Evolutionary conservation across 768 basidiomycete species (phyloP).

Genomic region (Naganishia antarctica): DNA sequence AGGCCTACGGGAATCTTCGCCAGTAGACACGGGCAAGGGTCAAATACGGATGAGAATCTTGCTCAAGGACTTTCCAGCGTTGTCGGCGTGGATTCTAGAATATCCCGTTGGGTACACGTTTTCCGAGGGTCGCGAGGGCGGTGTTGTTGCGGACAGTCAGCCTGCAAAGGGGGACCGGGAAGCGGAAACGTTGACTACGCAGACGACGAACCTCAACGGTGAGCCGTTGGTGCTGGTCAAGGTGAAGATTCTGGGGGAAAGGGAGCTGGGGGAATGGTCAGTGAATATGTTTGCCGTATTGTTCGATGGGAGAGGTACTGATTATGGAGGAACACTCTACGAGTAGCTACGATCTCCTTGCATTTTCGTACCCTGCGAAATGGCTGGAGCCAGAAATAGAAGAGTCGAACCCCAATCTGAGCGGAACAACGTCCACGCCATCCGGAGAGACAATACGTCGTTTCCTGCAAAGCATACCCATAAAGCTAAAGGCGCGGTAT

Average conservation of each 20-base stretch:
- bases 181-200: neutral
- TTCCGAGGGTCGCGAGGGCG: neutral
- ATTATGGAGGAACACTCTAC: neutral
- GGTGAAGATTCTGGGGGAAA: neutral
- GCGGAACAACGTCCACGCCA: neutral
- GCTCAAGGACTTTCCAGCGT: neutral
- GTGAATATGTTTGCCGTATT: too few relatives aligned
- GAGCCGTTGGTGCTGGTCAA: conserved; percentile 18
- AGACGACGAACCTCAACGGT: conserved; percentile 4
- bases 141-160: neutral
- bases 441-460: neutral
- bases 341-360: conserved; percentile 1
- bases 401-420: neutral
- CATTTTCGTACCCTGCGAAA: conserved; percentile 10
- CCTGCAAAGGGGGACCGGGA: neutral
- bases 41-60: neutral
- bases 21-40: neutral
- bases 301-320: neutral
- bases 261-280: conserved; percentile 1
- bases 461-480: neutral
- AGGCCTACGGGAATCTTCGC: neutral
- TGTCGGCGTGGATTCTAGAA: conserved; percentile 3
- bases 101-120: conserved; percentile 18
- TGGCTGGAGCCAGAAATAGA: neutral
- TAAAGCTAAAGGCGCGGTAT: conserved; percentile 2